Base-by-base conservation (phyloP, 306 rosid species). In the Cucurbita moschata region DNA sequence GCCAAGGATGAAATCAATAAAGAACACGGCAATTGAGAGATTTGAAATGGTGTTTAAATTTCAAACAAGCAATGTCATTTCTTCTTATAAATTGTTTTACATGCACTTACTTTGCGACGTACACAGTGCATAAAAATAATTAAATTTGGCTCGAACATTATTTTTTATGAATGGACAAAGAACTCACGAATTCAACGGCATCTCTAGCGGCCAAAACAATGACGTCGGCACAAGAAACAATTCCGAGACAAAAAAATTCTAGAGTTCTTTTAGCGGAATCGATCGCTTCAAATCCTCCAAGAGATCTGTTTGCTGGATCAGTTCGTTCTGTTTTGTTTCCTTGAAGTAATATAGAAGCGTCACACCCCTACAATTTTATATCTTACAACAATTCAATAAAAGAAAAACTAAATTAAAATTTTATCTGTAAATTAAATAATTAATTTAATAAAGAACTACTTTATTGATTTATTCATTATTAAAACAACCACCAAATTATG, bases 161-260 rank as follows among this genome's bases (percentile, higher is more conserved):
- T 30, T 30, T 30, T 30, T 7, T 40, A 7, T 40, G 43, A 40
- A 40, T 11, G 9, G 12, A 18, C 30, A 5, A 55, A 18, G 35
- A 46, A 42, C 92, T 84, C 75, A 90, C 96, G 75, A 83, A 50
- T 80, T 86, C 98, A 80, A 92, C 93, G 0, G 98, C 96, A 80
- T 92, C 98, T 86, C 96, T 85, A 5, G 98, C 96, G 71, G 96
- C 96, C 71, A 92, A 66, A 76, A 87, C 98, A 77, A 92, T 75
- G 68, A 92, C 83, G 79, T 92, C 98, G 43, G 98, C 96, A 66
- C 98, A 90, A 76, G 98, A 92, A 82, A 92, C 98, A 10, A 87
- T 87, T 80, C 65, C 85, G 0, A 96, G 98, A 65, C 96, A 92
- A 54, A 92, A 81, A 4, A 84, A 10, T 72, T 92, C 96, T 18